phyloP scores from a whole-genome alignment of 371 early-diverging fungal genomes.

The Mucor velutinosus region DNA sequence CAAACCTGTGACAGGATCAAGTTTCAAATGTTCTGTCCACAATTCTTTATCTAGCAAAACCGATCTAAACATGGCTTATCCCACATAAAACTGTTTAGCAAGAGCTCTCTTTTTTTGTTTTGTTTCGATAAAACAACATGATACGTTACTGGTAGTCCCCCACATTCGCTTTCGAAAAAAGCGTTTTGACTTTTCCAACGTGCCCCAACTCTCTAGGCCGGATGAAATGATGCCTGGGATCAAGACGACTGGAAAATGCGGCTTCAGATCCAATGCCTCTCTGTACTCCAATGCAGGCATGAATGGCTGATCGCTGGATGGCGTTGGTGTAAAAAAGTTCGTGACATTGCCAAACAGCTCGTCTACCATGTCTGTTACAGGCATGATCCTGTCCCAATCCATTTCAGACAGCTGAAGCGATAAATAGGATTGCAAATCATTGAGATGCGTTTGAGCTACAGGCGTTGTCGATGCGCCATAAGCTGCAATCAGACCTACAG shows the following conservation, averaged over 20 bases:
- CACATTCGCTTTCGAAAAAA: slow-evolving; percentile 92
- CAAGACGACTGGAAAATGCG: slow-evolving; percentile 78
- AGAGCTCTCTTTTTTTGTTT: too few species aligned
- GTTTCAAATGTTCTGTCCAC: slow-evolving; percentile 83
- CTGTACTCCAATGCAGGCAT: slow-evolving; percentile 52
- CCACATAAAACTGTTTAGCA: not conserved
- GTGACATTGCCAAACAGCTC: slow-evolving; percentile 70
- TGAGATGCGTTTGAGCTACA: slow-evolving; percentile 37
- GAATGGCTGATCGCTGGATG: slow-evolving; percentile 50
- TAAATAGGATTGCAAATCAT: slow-evolving; percentile 44
- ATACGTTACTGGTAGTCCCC: slow-evolving; percentile 77
- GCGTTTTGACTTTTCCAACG: slow-evolving; percentile 69
- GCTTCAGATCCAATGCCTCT: slow-evolving; percentile 39
- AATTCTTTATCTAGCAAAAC: slow-evolving; percentile 84
- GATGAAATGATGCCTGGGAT: slow-evolving; percentile 95
- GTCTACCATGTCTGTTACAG: slow-evolving; percentile 70
- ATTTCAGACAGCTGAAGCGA: slow-evolving; percentile 57
- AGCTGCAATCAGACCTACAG: slow-evolving; percentile 28
- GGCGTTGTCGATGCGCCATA: slow-evolving; percentile 43
- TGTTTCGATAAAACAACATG: too few species aligned
- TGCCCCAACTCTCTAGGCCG: slow-evolving; percentile 91
- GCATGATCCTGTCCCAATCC: slow-evolving; percentile 65
- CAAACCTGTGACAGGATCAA: slow-evolving; percentile 83
- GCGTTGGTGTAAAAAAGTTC: slow-evolving; percentile 52
- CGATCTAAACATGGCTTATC: slow-evolving; percentile 76